Conservation (phyloP, 768 basidiomycete genomes). For the Auriscalpium orientale region DNA sequence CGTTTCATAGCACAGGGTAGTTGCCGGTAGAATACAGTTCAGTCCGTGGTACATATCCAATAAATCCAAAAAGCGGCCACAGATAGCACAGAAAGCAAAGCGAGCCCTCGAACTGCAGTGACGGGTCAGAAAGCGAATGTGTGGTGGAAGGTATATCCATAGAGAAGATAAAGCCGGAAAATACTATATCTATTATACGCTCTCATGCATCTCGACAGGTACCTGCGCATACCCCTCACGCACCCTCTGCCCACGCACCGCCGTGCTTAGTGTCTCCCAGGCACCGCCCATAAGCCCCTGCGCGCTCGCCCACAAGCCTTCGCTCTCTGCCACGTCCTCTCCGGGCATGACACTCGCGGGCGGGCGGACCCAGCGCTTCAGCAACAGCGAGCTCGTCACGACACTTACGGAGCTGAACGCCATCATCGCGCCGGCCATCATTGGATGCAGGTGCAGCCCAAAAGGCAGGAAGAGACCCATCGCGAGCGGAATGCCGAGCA, state of each 20-base stretch:
- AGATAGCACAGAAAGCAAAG: too few relatives aligned
- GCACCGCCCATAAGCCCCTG: conserved; percentile 34
- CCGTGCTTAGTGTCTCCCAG: conserved; percentile 35
- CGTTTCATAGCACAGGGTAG: too few relatives aligned
- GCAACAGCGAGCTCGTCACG: conserved; percentile 79
- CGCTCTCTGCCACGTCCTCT: conserved; percentile 25
- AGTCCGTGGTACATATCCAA: too few relatives aligned
- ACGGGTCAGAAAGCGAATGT: too few relatives aligned
- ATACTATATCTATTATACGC: conserved; percentile 14
- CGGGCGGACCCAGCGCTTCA: conserved; percentile 81
- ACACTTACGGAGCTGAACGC: conserved; percentile 96
- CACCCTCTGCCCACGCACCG: conserved; percentile 33
- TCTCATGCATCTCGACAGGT: conserved; percentile 46
- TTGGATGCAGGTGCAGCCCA: conserved; percentile 90
- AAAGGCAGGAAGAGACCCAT: conserved; percentile 95
- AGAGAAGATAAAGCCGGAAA: too few relatives aligned
- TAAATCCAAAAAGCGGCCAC: too few relatives aligned
- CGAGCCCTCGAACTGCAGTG: too few relatives aligned
- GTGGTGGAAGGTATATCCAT: too few relatives aligned
- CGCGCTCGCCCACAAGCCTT: conserved; percentile 35
- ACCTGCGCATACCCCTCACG: conserved; percentile 59
- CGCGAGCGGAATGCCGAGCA: conserved; percentile 90
- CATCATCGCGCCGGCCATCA: conserved; percentile 99
- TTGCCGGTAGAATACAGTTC: too few relatives aligned
- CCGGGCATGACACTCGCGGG: conserved; percentile 62